These are phyloP conservation scores for Leccinum fuscescens DNA, from an alignment of 1,284 basidiomycete species.

Conservation along the genomic window DNA sequence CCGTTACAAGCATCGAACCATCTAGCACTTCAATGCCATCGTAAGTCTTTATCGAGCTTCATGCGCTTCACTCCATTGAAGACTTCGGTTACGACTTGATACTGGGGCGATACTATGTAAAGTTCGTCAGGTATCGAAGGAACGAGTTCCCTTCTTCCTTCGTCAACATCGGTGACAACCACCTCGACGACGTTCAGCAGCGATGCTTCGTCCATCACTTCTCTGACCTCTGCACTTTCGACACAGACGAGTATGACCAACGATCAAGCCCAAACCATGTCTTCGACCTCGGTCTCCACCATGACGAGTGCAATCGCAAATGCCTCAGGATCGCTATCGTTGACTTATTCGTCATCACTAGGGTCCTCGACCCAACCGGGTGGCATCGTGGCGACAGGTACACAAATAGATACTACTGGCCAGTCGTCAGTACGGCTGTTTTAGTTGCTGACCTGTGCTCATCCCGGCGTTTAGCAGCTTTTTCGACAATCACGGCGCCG, in stretches of 20 bases:
- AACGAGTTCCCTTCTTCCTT: neutral
- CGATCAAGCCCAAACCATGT: constrained; percentile 41
- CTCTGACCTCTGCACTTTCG: neutral
- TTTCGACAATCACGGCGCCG: constrained; percentile 52
- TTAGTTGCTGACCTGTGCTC: neutral
- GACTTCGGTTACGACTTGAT: neutral
- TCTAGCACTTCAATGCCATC: neutral
- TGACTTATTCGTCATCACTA: constrained; percentile 38
- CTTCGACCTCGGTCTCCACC: constrained; percentile 39
- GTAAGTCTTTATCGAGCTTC: constrained; percentile 4
- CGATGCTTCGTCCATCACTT: neutral
- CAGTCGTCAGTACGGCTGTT: constrained; percentile 20
- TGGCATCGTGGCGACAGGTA: constrained; percentile 44
- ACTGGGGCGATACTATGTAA: neutral
- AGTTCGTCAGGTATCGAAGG: neutral
- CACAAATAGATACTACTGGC: constrained; percentile 35
- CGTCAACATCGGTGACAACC: neutral
- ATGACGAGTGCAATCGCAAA: constrained; percentile 26
- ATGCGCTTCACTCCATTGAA: neutral
- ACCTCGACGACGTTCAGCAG: neutral
- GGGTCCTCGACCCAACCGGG: constrained; percentile 43
- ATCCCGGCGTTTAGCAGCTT: constrained; percentile 40
- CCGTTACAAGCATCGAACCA: neutral
- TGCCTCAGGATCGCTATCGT: constrained; percentile 42
- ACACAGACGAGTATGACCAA: constrained; percentile 1